Percentiles rank a stretch among this genome's conserved stretches.
Evolutionary conservation across 2,329 filamentous ascomycete genomes (phyloP).

Genomic region (Penicillium sp.): DNA sequence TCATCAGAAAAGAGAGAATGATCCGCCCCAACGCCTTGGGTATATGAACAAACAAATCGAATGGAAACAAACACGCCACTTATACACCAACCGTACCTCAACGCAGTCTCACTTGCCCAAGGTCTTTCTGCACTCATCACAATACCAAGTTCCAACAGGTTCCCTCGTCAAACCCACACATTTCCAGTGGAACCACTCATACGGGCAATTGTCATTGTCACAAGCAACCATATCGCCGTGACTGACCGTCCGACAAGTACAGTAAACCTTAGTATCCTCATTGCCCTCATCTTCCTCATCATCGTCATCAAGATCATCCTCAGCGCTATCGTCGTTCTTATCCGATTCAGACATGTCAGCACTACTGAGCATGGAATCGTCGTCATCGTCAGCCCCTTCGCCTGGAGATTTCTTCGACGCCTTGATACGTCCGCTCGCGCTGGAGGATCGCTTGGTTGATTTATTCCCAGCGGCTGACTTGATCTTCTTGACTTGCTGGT

Average conservation of each 20-base stretch:
- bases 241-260: constrained; percentile 67
- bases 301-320: constrained; percentile 51
- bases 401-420: constrained; percentile 48
- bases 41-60: not conserved
- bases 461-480: constrained; percentile 43
- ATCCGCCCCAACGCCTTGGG: not conserved
- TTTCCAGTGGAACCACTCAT: constrained; percentile 70
- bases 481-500: constrained; percentile 53
- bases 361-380: constrained; percentile 59
- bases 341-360: constrained; percentile 55
- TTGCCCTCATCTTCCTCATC: constrained; percentile 56
- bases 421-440: constrained; percentile 42
- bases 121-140: constrained; percentile 54
- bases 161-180: constrained; percentile 66
- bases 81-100: not conserved
- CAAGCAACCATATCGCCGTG: constrained; percentile 72
- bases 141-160: constrained; percentile 63
- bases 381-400: constrained; percentile 48
- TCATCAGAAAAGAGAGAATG: no score
- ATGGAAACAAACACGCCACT: not conserved
- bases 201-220: constrained; percentile 66
- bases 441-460: constrained; percentile 48
- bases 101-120: constrained; percentile 33
- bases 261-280: constrained; percentile 66
- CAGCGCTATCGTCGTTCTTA: constrained; percentile 37